Evolutionary conservation across 306 rosid genomes (phyloP), one percentile per base, ranked within the genome.

Genomic region (Rosa persica): DNA sequence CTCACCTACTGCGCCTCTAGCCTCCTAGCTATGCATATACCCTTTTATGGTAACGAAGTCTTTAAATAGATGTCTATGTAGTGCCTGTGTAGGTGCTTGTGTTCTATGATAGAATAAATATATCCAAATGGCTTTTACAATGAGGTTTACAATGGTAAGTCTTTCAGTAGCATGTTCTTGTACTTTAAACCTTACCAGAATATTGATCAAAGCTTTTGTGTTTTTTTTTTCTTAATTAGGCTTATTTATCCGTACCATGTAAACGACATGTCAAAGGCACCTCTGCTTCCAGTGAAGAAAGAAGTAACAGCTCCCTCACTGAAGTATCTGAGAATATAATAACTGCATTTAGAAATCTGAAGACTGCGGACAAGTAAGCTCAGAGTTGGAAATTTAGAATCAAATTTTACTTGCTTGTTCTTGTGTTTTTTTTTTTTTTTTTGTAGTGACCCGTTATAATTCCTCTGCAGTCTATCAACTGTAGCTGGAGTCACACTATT

Each of bases 301-400:
- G 82, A 58, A 68, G 70, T 11, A 61, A 20, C 52, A 13, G 71
- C 72, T 82, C 81, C 30, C 90, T 86, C 60, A 69, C 76, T 75
- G 92, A 90, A 80, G 80, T 87, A 49, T 90, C 93, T 74, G 54
- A 82, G 73, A 71, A 72, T 75, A 70, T 94, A 19, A 81, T 92
- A 23, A 85, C 97, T 72, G 90, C 92, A 72, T 92, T 94, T 81
- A 81, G 78, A 78, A 82, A 84, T 84, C 76, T 94, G 82, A 85
- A 74, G 84, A 80, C 70, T 77, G 73, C 89, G 27, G 81, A 92
- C 70, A 75, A 81, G 98, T 94, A 92, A 89, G 96, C 52, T 73
- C 75, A 47, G 58, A 74, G 47, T 74, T 30, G 3, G 36, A 30
- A 30, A 30, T 3, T 30, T 73, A 47, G 79, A 70, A 39, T 78